Conservation (phyloP, 2,329 filamentous ascomycete species). For the Paraphoma sp. region DNA sequence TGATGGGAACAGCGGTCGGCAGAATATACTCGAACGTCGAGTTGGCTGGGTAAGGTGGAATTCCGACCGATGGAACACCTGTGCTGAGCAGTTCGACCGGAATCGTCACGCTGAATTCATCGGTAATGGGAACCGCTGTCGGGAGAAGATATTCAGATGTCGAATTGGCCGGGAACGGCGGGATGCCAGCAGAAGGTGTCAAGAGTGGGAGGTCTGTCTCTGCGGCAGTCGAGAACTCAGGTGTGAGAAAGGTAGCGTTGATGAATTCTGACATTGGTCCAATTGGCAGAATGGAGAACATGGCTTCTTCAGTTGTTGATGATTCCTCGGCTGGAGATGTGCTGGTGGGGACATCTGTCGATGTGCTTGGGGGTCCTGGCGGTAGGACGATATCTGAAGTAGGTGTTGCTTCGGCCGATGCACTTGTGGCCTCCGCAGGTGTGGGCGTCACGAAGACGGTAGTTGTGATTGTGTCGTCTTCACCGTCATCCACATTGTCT, state of each 20-base stretch:
- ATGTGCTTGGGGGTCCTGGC: not conserved
- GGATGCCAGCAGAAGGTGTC: not conserved
- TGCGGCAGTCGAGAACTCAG: not conserved
- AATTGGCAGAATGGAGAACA: slow-evolving; percentile 22
- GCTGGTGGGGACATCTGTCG: not conserved
- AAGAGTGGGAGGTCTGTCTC: not conserved
- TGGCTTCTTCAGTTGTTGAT: not conserved
- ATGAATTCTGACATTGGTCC: slow-evolving; percentile 14
- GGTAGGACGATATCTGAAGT: not conserved
- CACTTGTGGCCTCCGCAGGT: not conserved
- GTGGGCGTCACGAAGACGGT: slow-evolving; percentile 5
- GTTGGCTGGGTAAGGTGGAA: slow-evolving; percentile 5
- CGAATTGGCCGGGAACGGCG: slow-evolving; percentile 7
- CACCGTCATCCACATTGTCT: not conserved
- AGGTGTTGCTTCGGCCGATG: not conserved
- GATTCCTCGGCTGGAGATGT: not conserved
- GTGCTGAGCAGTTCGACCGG: slow-evolving; percentile 1
- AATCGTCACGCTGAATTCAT: slow-evolving; percentile 4
- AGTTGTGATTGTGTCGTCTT: not conserved
- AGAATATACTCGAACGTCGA: not conserved
- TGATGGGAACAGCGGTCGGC: slow-evolving; percentile 8
- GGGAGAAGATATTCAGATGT: not conserved
- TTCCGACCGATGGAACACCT: not conserved
- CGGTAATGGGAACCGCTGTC: slow-evolving; percentile 7
- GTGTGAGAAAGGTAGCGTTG: slow-evolving; percentile 8